phyloP scores from a whole-genome alignment of 2,329 filamentous ascomycete genomes.

The Diaporthe sp. region DNA sequence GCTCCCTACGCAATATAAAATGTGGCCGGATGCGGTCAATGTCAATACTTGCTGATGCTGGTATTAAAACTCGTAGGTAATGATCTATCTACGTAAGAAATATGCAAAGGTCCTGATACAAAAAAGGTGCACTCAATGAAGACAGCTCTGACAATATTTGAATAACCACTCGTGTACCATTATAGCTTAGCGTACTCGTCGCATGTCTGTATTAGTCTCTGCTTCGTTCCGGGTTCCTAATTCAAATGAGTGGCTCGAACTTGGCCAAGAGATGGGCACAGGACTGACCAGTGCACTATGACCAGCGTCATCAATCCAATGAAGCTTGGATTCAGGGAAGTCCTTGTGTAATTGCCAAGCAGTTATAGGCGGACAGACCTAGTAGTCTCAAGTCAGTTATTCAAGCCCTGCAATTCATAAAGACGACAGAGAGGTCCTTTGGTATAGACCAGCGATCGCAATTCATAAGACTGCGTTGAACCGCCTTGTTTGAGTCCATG shows the following conservation, averaged over 20 bases:
- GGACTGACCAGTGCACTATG: constrained; percentile 14
- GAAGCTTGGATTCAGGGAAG: constrained; percentile 20
- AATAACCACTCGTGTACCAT: neutral
- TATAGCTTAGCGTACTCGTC: constrained; percentile 9
- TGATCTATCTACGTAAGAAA: neutral
- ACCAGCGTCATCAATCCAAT: constrained; percentile 18
- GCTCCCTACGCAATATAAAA: neutral
- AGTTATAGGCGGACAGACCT: constrained; percentile 16
- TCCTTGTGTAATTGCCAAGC: constrained; percentile 19
- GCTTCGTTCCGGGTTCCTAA: constrained; percentile 28
- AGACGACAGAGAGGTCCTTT: neutral
- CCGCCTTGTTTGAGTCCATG: no score
- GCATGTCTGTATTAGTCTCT: neutral
- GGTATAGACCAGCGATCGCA: neutral
- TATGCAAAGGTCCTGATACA: neutral
- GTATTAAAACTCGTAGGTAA: neutral
- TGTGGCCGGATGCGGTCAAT: neutral
- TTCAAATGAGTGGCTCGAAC: neutral
- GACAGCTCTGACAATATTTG: neutral
- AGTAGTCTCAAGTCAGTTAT: neutral
- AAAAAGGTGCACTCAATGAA: neutral
- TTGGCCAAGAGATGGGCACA: neutral
- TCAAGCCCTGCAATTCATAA: no score
- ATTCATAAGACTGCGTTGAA: neutral
- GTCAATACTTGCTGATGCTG: neutral